Percentiles rank a stretch among this genome's conserved stretches.
Evolutionary conservation across 768 basidiomycete species (phyloP).

Genomic region (Royoungia palumana): DNA sequence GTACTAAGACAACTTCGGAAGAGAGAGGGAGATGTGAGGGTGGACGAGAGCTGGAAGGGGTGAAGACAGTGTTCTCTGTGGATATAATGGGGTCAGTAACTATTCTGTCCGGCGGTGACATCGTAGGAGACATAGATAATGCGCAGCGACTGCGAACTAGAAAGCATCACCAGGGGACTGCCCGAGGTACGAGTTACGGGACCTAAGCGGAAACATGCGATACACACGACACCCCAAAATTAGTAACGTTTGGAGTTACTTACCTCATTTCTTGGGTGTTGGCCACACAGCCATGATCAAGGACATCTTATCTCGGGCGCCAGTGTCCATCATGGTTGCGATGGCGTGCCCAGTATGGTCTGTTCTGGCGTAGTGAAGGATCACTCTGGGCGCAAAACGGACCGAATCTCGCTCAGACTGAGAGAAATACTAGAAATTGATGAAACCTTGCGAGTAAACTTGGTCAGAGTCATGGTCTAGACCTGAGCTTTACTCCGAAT

Average conservation of each 20-base stretch:
- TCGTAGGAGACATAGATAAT: slow-evolving; percentile 2
- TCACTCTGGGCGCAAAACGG: neutral
- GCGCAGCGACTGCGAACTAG: neutral
- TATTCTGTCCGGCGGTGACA: slow-evolving; percentile 31
- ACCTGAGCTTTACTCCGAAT: too few species aligned
- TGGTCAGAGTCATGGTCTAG: too few species aligned
- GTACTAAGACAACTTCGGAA: slow-evolving; percentile 7
- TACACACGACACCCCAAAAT: slow-evolving; percentile 11
- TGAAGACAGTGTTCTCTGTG: slow-evolving; percentile 30
- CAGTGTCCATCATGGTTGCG: neutral
- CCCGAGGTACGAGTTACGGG: neutral
- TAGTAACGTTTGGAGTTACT: slow-evolving; percentile 15
- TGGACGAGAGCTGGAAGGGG: slow-evolving; percentile 17
- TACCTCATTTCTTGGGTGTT: slow-evolving; percentile 15
- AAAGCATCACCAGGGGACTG: slow-evolving; percentile 8
- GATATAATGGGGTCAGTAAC: slow-evolving; percentile 34
- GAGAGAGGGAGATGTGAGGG: slow-evolving; percentile 18
- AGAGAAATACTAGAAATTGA: neutral
- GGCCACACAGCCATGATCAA: slow-evolving; percentile 7
- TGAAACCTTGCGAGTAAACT: neutral
- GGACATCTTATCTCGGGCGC: neutral
- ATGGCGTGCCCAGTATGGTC: neutral
- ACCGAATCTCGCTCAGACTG: neutral
- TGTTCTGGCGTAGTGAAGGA: neutral
- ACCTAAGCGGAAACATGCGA: slow-evolving; percentile 20